These are phyloP conservation scores for Vitis cinerea DNA, from an alignment of 164 flowering plant genomes.

Conservation along the genomic window DNA sequence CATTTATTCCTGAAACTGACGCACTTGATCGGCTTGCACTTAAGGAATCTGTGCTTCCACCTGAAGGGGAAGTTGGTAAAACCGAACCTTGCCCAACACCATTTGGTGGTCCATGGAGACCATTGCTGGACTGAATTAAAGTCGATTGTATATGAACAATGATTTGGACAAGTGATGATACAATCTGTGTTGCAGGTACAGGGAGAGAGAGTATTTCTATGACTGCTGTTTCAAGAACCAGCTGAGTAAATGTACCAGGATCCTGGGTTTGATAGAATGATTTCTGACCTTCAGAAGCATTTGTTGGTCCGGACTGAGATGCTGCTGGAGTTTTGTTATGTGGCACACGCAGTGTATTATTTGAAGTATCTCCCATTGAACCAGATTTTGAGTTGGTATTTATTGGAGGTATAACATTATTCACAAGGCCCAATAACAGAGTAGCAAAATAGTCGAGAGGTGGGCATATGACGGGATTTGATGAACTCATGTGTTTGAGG, in stretches of 20 bases:
- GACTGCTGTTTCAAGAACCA: constrained; percentile 91
- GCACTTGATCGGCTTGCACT: constrained; percentile 69
- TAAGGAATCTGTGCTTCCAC: constrained; percentile 92
- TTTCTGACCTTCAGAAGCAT: constrained; percentile 65
- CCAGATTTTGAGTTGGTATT: constrained; percentile 61
- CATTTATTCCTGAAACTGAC: constrained; percentile 64
- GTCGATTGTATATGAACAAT: constrained; percentile 91
- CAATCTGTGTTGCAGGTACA: constrained; percentile 75
- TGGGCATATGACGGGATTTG: constrained; percentile 75
- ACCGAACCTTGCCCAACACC: constrained; percentile 63
- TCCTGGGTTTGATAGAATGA: constrained; percentile 94
- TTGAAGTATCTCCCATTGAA: constrained; percentile 49
- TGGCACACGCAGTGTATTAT: constrained; percentile 41
- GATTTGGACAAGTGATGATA: constrained; percentile 83
- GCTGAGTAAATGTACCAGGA: constrained; percentile 95
- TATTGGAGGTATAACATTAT: constrained; percentile 85
- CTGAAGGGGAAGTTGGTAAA: constrained; percentile 94
- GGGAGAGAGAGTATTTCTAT: constrained; percentile 96
- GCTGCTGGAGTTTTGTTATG: constrained; percentile 55
- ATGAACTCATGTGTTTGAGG: constrained; percentile 69
- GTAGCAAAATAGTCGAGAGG: constrained; percentile 91
- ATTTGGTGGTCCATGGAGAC: constrained; percentile 60
- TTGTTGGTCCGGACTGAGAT: constrained; percentile 54
- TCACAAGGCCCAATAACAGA: constrained; percentile 76
- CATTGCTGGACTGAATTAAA: constrained; percentile 80